Conservation (phyloP, 148 eudicot species). For the Vaccinium darrowii region DNA sequence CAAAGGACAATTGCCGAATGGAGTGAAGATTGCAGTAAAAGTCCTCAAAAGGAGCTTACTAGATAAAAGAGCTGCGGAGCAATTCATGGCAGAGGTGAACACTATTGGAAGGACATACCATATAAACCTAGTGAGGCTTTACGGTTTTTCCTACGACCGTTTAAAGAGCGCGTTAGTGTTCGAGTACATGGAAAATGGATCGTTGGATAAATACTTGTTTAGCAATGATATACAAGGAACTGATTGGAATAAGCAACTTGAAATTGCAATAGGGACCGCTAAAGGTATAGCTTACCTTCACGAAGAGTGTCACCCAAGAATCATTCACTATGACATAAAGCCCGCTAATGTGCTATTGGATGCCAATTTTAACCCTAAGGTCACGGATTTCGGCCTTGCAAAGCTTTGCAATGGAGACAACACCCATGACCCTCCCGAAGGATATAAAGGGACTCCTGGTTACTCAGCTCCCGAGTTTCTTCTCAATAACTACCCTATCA, state of each 20-base stretch:
- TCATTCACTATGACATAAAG: slow-evolving; percentile 17
- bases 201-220: slow-evolving; percentile 11
- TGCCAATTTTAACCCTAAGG: not conserved
- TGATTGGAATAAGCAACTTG: slow-evolving; percentile 11
- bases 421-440: not conserved
- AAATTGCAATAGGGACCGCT: not conserved
- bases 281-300: not conserved
- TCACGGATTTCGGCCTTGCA: slow-evolving; percentile 14
- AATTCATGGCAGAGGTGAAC: slow-evolving; percentile 23
- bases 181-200: slow-evolving; percentile 19
- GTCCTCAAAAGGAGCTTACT: slow-evolving; percentile 15
- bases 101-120: slow-evolving; percentile 17
- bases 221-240: not conserved
- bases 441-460: slow-evolving; percentile 7
- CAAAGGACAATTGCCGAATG: slow-evolving; percentile 28
- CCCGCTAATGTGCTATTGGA: slow-evolving; percentile 12
- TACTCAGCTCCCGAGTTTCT: slow-evolving; percentile 5
- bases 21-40: slow-evolving; percentile 25
- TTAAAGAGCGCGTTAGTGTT: not conserved
- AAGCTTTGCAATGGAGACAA: not conserved
- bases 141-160: not conserved
- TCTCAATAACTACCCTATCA: not conserved
- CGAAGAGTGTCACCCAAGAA: not conserved
- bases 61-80: slow-evolving; percentile 18
- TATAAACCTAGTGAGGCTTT: slow-evolving; percentile 7